These are phyloP conservation scores for Paracorniculantispora psalliotae DNA, from an alignment of 2,329 filamentous ascomycete genomes.

Conservation along the genomic window DNA sequence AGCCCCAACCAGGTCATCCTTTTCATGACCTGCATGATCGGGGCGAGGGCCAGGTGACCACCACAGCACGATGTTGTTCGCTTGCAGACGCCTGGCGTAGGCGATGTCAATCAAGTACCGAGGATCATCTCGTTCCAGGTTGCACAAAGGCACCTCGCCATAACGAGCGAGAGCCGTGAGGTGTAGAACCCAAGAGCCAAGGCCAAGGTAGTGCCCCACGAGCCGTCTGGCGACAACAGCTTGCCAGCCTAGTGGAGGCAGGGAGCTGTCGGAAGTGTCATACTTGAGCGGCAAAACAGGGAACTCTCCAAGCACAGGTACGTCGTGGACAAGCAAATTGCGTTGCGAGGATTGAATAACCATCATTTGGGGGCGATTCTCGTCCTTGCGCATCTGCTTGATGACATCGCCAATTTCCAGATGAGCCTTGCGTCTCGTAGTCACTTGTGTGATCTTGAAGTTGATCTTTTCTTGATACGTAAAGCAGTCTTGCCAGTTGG, in stretches of 20 bases:
- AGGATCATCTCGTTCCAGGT: slow-evolving; percentile 89
- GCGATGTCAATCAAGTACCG: slow-evolving; percentile 93
- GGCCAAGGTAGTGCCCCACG: slow-evolving; percentile 82
- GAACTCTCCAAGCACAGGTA: slow-evolving; percentile 78
- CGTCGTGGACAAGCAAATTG: slow-evolving; percentile 74
- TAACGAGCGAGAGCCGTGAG: slow-evolving; percentile 83
- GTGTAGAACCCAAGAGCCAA: slow-evolving; percentile 90
- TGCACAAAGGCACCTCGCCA: slow-evolving; percentile 91
- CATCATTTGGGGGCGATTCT: slow-evolving; percentile 72
- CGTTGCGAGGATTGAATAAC: slow-evolving; percentile 88
- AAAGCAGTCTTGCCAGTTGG: slow-evolving; percentile 75
- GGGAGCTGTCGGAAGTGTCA: slow-evolving; percentile 76
- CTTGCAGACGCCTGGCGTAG: slow-evolving; percentile 83
- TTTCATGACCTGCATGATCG: slow-evolving; percentile 93
- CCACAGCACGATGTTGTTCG: slow-evolving; percentile 92
- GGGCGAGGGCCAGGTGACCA: slow-evolving; percentile 86
- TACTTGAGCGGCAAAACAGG: slow-evolving; percentile 77
- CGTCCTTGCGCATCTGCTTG: slow-evolving; percentile 86
- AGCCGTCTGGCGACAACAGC: slow-evolving; percentile 79
- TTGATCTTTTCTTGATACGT: slow-evolving; percentile 79
- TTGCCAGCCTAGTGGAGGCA: slow-evolving; percentile 94
- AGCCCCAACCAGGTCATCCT: slow-evolving; percentile 77
- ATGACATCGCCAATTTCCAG: slow-evolving; percentile 83
- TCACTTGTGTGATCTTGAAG: slow-evolving; percentile 84
- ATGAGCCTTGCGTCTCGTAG: slow-evolving; percentile 81